Conservation (phyloP, 2,329 filamentous ascomycete species). For the Aureobasidium musti region DNA sequence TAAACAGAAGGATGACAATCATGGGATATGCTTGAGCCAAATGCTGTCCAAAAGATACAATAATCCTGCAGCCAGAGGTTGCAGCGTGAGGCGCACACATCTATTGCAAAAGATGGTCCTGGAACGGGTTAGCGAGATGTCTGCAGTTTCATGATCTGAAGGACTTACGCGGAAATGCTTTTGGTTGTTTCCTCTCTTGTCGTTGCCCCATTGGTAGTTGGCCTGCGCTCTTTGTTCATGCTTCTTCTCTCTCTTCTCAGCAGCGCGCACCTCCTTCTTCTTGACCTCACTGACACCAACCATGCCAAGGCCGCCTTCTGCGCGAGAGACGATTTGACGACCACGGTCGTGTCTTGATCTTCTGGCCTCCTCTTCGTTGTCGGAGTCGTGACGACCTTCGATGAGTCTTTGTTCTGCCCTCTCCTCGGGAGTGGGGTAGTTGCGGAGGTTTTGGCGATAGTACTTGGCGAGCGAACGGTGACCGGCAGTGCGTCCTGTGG, state of each 20-base stretch:
- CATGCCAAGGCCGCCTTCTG: constrained; percentile 75
- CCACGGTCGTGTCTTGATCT: constrained; percentile 36
- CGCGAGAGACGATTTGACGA: constrained; percentile 60
- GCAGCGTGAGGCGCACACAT: constrained; percentile 1
- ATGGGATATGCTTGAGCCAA: constrained; percentile 12
- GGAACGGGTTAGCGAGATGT: constrained; percentile 20
- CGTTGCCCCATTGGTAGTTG: constrained; percentile 68
- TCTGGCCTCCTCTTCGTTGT: constrained; percentile 47
- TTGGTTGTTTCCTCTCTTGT: constrained; percentile 75
- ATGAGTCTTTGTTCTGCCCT: constrained; percentile 68
- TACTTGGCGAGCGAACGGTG: constrained; percentile 86
- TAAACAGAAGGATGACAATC: constrained; percentile 13
- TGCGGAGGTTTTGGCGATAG: constrained; percentile 88
- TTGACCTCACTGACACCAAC: constrained; percentile 72
- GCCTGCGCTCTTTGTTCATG: constrained; percentile 55
- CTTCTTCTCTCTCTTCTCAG: constrained; percentile 69
- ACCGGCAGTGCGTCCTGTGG: constrained; percentile 83
- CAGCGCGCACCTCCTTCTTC: constrained; percentile 66
- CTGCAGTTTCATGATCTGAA: not conserved
- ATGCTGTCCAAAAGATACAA: not conserved
- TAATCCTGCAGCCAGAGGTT: not conserved
- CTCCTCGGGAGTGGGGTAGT: constrained; percentile 77
- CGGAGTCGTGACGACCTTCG: constrained; percentile 49
- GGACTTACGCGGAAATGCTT: constrained; percentile 66
- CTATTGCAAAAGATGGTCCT: constrained; percentile 52